Evolutionary conservation across 805 yeast species (phyloP).

Genomic region (Diddensiella santjacobensis): DNA sequence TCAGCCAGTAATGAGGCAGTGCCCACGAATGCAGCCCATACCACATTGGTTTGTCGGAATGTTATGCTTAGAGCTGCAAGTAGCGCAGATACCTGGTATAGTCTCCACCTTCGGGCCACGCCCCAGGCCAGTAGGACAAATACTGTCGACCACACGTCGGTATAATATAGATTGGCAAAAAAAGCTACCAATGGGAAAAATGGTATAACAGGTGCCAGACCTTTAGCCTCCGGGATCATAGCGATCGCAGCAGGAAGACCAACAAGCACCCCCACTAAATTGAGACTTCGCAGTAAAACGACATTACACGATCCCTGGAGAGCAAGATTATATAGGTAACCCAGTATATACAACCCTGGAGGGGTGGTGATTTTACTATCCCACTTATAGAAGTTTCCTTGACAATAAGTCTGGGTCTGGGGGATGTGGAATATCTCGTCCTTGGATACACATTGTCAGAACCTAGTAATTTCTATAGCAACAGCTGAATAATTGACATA

Average conservation of each 20-base stretch:
- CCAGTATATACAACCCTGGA: slow-evolving; percentile 75
- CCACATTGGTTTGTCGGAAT: slow-evolving; percentile 87
- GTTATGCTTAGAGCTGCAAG: slow-evolving; percentile 60
- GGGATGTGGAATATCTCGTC: slow-evolving; percentile 86
- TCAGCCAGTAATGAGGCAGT: slow-evolving; percentile 26
- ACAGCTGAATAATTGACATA: slow-evolving; percentile 2
- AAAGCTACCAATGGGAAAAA: slow-evolving; percentile 69
- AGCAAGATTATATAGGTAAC: slow-evolving; percentile 30
- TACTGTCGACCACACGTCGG: slow-evolving; percentile 89
- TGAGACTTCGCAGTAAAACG: slow-evolving; percentile 48
- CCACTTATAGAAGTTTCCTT: slow-evolving; percentile 64
- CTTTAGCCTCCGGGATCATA: slow-evolving; percentile 26
- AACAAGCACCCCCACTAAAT: slow-evolving; percentile 41
- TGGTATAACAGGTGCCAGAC: slow-evolving; percentile 32
- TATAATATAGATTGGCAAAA: slow-evolving; percentile 76
- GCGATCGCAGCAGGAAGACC: slow-evolving; percentile 41
- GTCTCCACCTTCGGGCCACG: not conserved
- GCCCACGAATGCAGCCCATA: slow-evolving; percentile 71
- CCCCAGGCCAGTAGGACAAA: slow-evolving; percentile 42
- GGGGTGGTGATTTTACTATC: slow-evolving; percentile 94
- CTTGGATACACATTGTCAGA: slow-evolving; percentile 2
- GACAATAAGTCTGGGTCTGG: slow-evolving; percentile 68
- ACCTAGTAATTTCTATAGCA: too few species aligned
- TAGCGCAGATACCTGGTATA: slow-evolving; percentile 41
- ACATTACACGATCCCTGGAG: slow-evolving; percentile 32